Base-by-base conservation (phyloP, 495 filamentous ascomycete genomes). In the Lentithecium fluviatile region DNA sequence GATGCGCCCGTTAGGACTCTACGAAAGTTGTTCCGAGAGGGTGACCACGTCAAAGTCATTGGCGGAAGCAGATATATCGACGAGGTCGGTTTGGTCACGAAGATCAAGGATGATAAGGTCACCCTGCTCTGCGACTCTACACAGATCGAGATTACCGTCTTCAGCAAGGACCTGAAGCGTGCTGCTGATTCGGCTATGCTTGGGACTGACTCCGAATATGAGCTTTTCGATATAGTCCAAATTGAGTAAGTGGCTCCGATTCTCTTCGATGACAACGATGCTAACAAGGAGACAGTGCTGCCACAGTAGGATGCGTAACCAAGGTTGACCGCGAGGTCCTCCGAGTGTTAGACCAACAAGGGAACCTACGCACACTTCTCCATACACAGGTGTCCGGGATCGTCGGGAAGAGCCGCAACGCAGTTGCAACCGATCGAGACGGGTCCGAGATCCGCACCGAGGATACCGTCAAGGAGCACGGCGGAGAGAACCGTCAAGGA, bases 1-100 rank as follows among this genome's bases (percentile, higher is more conserved):
- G 94, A 97, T 65, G 91, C 95, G 10, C 93, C 95, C 13, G 85
- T 92, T 45, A 96, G 92, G 72, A 88, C 89, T 38, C 83, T 99
- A 1, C 89, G 95, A 58, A 99, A 99, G 75, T 82, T 86, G 32
- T 99, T 99, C 82, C 84, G 79, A 56, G 83, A 89, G 58, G 95
- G 95, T 77, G 94, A 99, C 70, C 95, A 99, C 71, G 95, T 97
- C 77, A 97, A 97, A 74, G 93, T 97, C 61, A 96, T 97, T 68
- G 92, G 94, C 42, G 93, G 91, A 32, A 96, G 92, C 73, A 86
- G 90, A 52, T 97, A 88, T 71, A 82, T 86, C 54, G 94, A 97
- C 66, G 95, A 97, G 74, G 84, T 96, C 46, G 95, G 95, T 68
- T 95, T 97, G 88, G 92, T 99, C 12, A 89, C 96, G 45, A 87